Evolutionary conservation across 1,284 basidiomycete species (phyloP), one percentile per base, ranked within the genome.

Genomic region (Phellinidium pouzarii): DNA sequence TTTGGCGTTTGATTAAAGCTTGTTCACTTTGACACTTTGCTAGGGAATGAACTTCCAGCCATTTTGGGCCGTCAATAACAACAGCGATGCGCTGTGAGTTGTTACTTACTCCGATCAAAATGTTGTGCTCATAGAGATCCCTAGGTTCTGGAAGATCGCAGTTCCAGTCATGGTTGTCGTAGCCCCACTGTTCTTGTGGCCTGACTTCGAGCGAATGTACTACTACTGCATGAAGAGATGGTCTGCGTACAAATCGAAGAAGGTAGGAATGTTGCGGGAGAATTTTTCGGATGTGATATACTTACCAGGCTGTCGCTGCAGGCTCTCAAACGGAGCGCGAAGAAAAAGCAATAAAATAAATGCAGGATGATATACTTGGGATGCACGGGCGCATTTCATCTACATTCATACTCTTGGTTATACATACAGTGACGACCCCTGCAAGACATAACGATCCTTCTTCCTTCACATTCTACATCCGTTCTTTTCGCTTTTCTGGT

Each of bases 121-220:
- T 36, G 34, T 17, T 17, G 38, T 53, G 34, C 48, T 52, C 44
- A 44, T 53, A 11, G 2, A 36, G 9, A 5, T 36, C 8, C 23
- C 23, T 41, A 83, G 78, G n/a, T 87, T 86, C 70, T 86, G 84
- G 84, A 65, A 72, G 57, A 78, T 86, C 55, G 78, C 80, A 0
- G 58, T 82, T 3, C 84, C 82, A 0, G 67, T 83, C 9, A 81
- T 84, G 78, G 65, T 65, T 20, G 64, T 78, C 31, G 70, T 86
- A 36, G 65, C 81, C 17, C 70, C 78, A 3, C 49, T 78, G 7
- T 84, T 84, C 69, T 67, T 78, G 62, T 73, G 67, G 58, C 62
- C 68, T 3, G 83, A 87, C 60, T 65, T 86, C 56, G 65, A 66
- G 58, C 64, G 71, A 36, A 61, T 75, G 53, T 53, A 65, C 8